Evolutionary conservation across 1,139 yeast species (phyloP), one percentile per base, ranked within the genome.

Genomic region (Yamadazyma membranifaciens): DNA sequence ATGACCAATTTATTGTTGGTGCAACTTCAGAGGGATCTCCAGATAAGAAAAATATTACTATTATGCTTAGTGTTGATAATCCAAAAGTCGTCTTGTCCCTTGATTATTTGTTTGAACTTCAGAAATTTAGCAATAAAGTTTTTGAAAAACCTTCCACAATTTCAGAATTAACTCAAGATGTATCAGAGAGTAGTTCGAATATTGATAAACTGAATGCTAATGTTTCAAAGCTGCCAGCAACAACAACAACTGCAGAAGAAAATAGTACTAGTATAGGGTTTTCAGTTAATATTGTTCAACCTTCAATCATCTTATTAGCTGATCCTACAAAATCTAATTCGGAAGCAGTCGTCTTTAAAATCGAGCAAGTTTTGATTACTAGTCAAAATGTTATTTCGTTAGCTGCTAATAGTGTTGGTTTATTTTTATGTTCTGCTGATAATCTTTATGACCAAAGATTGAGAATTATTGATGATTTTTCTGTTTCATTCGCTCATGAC

Each of bases 281-380:
- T 55, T 78, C 89, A 1, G 59, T 91, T 15, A 87, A 86, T 54
- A 64, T 92, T 36, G 79, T 81, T n/a, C 83, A 87, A 43, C 84
- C 94, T 0, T 86, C 95, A 0, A 70, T 92, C 13, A 80, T 87
- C 29, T 62, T 94, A 30, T 65, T 94, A 38, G 96, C 96, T 0
- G 88, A 91, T 57, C 87, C 96, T 1, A 73, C 84, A 1, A 67
- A 73, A 10, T 56, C 62, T 2, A 76, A 82, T 47, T 80, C 96
- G 0, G 95, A 91, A 52, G 98, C 98, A 0, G 75, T 92, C 45
- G 96, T 92, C 1, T 85, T 92, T 62, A 87, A 87, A 51, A 81
- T 89, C 13, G 95, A 85, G 43, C 96, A 91, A 54, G 63, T 91
- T 7, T 65, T 86, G 36, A 55, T 88, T 3, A 77, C 92, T 0